Conservation (phyloP, 805 yeast genomes). For the Hanseniaspora guilliermondii region DNA sequence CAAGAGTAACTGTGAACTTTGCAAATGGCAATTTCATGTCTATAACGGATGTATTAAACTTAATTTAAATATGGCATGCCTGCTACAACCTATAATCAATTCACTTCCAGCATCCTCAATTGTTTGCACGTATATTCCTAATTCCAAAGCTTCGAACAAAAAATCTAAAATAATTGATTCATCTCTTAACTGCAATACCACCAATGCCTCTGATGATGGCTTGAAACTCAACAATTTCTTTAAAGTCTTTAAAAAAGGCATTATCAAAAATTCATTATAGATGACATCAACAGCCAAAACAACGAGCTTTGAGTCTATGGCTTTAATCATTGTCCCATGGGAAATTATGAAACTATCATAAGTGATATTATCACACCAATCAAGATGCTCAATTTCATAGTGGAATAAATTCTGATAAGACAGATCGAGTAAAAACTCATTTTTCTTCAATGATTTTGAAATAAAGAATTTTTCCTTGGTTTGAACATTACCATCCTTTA, state of each 20-base stretch:
- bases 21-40: too few species aligned
- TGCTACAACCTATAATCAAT: background rate
- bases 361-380: conserved; percentile 20
- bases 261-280: conserved; percentile 27
- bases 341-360: background rate
- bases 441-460: conserved; percentile 10
- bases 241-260: conserved; percentile 23
- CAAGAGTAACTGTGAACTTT: too few species aligned
- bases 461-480: background rate
- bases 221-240: background rate
- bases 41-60: background rate
- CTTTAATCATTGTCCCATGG: background rate
- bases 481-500: background rate
- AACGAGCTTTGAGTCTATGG: conserved; percentile 13
- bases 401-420: conserved; percentile 3
- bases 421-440: background rate
- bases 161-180: conserved; percentile 24
- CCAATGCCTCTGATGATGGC: conserved; percentile 15
- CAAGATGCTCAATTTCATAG: conserved; percentile 21
- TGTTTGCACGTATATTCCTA: conserved; percentile 18
- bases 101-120: conserved; percentile 13
- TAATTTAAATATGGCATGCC: conserved; percentile 4
- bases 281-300: conserved; percentile 29
- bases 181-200: conserved; percentile 27
- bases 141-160: conserved; percentile 20